phyloP scores from a whole-genome alignment of 345 rosid species.

The Linum trigynum region DNA sequence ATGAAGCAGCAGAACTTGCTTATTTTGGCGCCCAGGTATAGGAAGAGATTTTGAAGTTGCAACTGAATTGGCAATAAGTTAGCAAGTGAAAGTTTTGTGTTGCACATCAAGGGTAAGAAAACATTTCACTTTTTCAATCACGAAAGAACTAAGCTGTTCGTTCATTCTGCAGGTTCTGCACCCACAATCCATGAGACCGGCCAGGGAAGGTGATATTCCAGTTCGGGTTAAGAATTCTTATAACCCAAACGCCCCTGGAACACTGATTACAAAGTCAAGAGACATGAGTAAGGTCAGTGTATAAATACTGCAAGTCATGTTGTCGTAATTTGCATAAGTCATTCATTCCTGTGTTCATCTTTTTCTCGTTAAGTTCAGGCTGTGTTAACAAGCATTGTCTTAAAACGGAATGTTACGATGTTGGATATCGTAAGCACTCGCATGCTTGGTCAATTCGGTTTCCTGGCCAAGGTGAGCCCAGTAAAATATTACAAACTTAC shows the following conservation, averaged over 20 bases:
- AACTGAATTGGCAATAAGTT: not conserved
- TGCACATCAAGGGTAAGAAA: not conserved
- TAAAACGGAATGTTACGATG: slow-evolving; percentile 96
- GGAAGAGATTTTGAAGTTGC: not conserved
- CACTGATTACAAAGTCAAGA: slow-evolving; percentile 75
- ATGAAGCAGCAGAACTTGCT: slow-evolving; percentile 99
- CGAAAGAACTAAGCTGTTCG: slow-evolving; percentile 5
- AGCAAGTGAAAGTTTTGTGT: not conserved
- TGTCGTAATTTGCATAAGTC: slow-evolving; percentile 4
- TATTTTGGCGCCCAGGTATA: slow-evolving; percentile 97
- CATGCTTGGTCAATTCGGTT: slow-evolving; percentile 97
- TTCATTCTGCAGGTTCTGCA: slow-evolving; percentile 64
- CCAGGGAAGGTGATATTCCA: slow-evolving; percentile 92
- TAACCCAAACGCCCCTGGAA: slow-evolving; percentile 93
- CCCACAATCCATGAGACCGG: slow-evolving; percentile 99
- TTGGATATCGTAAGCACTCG: slow-evolving; percentile 96
- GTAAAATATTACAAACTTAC: slow-evolving; percentile 11
- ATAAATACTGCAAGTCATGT: slow-evolving; percentile 8
- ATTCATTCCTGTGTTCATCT: not conserved
- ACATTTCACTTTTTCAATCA: not conserved
- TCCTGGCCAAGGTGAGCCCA: slow-evolving; percentile 74
- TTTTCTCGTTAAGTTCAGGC: slow-evolving; percentile 44
- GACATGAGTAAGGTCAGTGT: slow-evolving; percentile 84
- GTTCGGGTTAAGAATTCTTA: slow-evolving; percentile 98
- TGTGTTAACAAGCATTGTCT: slow-evolving; percentile 90